Base-by-base conservation (phyloP, 1,139 yeast genomes). In the Pichia sp. region DNA sequence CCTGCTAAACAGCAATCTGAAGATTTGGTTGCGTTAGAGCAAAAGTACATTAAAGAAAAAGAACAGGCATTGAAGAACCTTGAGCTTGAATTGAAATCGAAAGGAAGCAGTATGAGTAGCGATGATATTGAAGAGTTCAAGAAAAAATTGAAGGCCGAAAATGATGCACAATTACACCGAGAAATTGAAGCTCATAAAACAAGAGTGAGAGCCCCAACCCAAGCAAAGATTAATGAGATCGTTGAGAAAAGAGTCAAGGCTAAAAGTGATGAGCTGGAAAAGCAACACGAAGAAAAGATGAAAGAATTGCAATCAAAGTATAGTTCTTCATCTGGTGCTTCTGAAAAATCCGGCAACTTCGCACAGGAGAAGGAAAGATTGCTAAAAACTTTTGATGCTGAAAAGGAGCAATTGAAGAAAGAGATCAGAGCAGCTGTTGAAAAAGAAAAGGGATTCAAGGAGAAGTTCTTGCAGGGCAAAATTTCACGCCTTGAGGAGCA, bases 181-280 rank as follows among this genome's bases (percentile, higher is more conserved):
- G 68, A 67, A 48, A 57, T 64, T 46, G 67, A 64, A 44, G 63
- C 65, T 2, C 65, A 64, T 43, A 66, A 66, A 50, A 65, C 58
- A 41, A 60, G 61, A 44, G 53, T 65, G 40, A 58, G 68, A 45
- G 67, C 67, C 2, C 69, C 69, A 32, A 59, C 64, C 8, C 67
- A 65, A 50, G 70, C 68, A 3, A 66, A 63, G 52, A 65, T 68
- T 38, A 64, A 62, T 54, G 68, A 65, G 30, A 64, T 67, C 23
- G 64, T 64, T 50, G 70, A 69, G 49, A 67, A 62, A 55, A 58
- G 72, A 45, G 60, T 61, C 57, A 65, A 62, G 34, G 64, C 62
- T 11, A 61, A 68, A 29, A 61, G 59, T 53, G 66, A 64, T 13
- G 69, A 67, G 51, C 57, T 69, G 30, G 70, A 68, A 31, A 58